phyloP scores from a whole-genome alignment of 164 flowering plant species.

The Vitis amurensis region DNA sequence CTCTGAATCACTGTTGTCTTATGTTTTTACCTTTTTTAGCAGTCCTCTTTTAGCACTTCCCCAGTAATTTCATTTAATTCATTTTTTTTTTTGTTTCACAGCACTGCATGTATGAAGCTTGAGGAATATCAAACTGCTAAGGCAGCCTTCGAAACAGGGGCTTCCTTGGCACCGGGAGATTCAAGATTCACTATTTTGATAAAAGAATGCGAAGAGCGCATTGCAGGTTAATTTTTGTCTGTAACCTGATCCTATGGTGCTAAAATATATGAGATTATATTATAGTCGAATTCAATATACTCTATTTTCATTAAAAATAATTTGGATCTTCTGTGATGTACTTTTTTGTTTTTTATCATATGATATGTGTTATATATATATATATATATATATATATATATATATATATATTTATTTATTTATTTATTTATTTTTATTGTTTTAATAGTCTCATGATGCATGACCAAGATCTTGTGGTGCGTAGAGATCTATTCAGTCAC shows the following conservation, averaged over 20 bases:
- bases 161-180: conserved; percentile 63
- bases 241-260: neutral
- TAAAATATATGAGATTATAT: neutral
- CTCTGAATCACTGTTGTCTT: neutral
- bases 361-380: too few relatives aligned
- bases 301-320: too few relatives aligned
- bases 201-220: conserved; percentile 69
- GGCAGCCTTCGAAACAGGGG: conserved; percentile 73
- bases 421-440: too few relatives aligned
- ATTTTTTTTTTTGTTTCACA: conserved; percentile 20
- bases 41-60: neutral
- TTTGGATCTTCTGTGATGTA: neutral
- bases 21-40: neutral
- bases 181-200: conserved; percentile 70
- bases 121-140: conserved; percentile 94
- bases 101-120: conserved; percentile 77
- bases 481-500: too few relatives aligned
- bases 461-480: too few relatives aligned
- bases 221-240: conserved; percentile 54
- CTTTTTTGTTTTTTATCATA: neutral
- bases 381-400: too few relatives aligned
- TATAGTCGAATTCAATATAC: too few relatives aligned
- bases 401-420: too few relatives aligned
- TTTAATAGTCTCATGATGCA: too few relatives aligned
- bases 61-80: neutral